These are phyloP conservation scores for Hippophae gyantsensis DNA, from an alignment of 306 rosid species.

Conservation along the genomic window DNA sequence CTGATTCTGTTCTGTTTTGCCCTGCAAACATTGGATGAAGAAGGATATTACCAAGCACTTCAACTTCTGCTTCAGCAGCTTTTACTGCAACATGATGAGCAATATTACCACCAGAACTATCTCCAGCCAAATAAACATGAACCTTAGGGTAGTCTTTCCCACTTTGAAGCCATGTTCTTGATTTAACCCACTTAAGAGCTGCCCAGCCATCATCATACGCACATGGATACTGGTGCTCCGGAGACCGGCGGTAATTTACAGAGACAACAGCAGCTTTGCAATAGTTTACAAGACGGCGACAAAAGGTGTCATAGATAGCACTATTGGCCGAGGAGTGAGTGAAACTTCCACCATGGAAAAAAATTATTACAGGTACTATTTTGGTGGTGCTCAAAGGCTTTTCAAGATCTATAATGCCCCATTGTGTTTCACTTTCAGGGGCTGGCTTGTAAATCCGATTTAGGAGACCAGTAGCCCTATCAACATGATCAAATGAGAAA, in stretches of 20 bases:
- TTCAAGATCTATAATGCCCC: conserved; percentile 45
- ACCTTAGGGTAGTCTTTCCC: conserved; percentile 63
- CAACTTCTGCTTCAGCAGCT: conserved; percentile 57
- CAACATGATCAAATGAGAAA: conserved; percentile 77
- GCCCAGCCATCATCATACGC: conserved; percentile 87
- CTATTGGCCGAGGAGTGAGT: conserved; percentile 84
- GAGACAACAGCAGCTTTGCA: conserved; percentile 79
- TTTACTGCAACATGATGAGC: conserved; percentile 67
- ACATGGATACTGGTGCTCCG: conserved; percentile 65
- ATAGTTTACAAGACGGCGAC: conserved; percentile 59
- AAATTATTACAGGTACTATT: conserved; percentile 65
- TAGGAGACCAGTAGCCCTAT: conserved; percentile 53
- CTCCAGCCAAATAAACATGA: conserved; percentile 68
- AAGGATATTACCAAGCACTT: conserved; percentile 71
- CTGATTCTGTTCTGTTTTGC: conserved; percentile 49
- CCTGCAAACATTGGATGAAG: conserved; percentile 91
- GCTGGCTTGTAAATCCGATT: conserved; percentile 57
- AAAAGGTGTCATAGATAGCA: conserved; percentile 78
- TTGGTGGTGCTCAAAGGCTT: conserved; percentile 53
- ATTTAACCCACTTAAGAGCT: conserved; percentile 68
- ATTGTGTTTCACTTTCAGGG: conserved; percentile 32
- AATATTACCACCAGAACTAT: conserved; percentile 84
- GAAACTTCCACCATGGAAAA: conserved; percentile 93
- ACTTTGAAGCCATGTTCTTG: conserved; percentile 74
- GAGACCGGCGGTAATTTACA: conserved; percentile 74